Conservation (phyloP, 2,329 filamentous ascomycete genomes). For the Epicoccum sorghinum region DNA sequence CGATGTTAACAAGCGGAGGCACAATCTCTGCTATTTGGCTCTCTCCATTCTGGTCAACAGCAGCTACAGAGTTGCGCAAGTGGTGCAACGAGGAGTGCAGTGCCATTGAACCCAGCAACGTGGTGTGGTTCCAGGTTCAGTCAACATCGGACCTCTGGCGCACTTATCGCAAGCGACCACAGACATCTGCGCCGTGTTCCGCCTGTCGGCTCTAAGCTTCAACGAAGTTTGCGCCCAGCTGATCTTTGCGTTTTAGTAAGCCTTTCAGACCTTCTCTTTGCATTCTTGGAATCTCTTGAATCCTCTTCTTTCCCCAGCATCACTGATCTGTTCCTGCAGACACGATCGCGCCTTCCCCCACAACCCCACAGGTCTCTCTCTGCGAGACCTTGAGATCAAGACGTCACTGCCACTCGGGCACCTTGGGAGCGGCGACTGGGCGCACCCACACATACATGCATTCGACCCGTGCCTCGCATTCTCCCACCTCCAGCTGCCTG, state of each 20-base stretch:
- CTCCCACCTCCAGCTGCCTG: slow-evolving; percentile 28
- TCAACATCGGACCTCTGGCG: slow-evolving; percentile 2
- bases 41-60: slow-evolving; percentile 10
- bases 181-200: slow-evolving; percentile 11
- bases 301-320: slow-evolving; percentile 4
- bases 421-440: slow-evolving; percentile 56
- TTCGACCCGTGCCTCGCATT: slow-evolving; percentile 31
- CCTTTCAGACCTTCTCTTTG: slow-evolving; percentile 11
- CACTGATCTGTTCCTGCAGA: slow-evolving; percentile 16
- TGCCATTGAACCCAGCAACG: slow-evolving; percentile 24
- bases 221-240: slow-evolving; percentile 22
- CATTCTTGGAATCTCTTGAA: slow-evolving; percentile 20
- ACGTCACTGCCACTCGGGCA: slow-evolving; percentile 29
- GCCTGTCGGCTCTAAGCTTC: slow-evolving; percentile 26
- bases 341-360: slow-evolving; percentile 7
- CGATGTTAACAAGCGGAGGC: slow-evolving; percentile 13
- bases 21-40: slow-evolving; percentile 11
- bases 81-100: slow-evolving; percentile 17
- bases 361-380: slow-evolving; percentile 15
- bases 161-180: slow-evolving; percentile 9
- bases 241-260: slow-evolving; percentile 21
- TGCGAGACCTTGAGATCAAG: slow-evolving; percentile 10
- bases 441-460: slow-evolving; percentile 56
- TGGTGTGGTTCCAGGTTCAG: slow-evolving; percentile 1
- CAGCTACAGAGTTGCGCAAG: neutral